Percentiles rank a stretch among this genome's conserved stretches.
Evolutionary conservation across 2,329 filamentous ascomycete species (phyloP).

Genomic region (Kalmusia sp.): DNA sequence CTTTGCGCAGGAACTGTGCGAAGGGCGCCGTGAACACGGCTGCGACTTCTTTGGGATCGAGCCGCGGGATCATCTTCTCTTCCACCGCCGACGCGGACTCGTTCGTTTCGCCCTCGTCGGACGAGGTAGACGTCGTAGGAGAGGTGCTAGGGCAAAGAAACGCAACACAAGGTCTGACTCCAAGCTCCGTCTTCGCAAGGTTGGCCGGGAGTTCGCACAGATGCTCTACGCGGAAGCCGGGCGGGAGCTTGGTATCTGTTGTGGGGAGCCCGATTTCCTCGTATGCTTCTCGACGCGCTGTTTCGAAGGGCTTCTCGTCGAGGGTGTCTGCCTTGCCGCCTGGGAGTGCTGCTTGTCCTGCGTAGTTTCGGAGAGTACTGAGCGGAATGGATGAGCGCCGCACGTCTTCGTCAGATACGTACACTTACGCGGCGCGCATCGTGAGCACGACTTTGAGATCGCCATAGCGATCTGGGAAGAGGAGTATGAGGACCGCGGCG

Average conservation of each 20-base stretch:
- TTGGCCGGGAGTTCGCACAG: constrained; percentile 78
- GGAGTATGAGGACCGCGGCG: constrained; percentile 85
- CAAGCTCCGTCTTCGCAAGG: constrained; percentile 59
- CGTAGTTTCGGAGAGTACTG: constrained; percentile 63
- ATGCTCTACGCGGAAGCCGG: constrained; percentile 84
- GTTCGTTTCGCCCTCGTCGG: constrained; percentile 3
- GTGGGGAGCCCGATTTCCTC: constrained; percentile 92
- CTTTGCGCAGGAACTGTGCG: constrained; percentile 74
- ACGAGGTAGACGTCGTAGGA: constrained; percentile 12
- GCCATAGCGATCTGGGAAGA: constrained; percentile 84
- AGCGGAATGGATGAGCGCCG: not conserved
- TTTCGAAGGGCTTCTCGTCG: constrained; percentile 71
- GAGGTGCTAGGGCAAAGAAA: constrained; percentile 62
- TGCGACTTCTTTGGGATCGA: constrained; percentile 90
- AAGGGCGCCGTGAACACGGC: constrained; percentile 93
- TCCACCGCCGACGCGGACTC: constrained; percentile 50
- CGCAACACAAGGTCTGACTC: constrained; percentile 58
- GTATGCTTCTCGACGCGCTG: constrained; percentile 85
- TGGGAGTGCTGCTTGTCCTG: constrained; percentile 83
- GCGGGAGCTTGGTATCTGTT: constrained; percentile 71
- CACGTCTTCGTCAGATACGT: not conserved
- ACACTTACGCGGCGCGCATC: constrained; percentile 58
- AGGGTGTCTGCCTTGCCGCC: constrained; percentile 70
- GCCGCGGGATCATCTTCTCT: constrained; percentile 75
- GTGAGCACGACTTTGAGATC: constrained; percentile 74